A percentile compares a stretch with the other conserved stretches of the same genome.
Conservation (phyloP, 1,139 yeast species). For the Wickerhamomyces sp. region DNA sequence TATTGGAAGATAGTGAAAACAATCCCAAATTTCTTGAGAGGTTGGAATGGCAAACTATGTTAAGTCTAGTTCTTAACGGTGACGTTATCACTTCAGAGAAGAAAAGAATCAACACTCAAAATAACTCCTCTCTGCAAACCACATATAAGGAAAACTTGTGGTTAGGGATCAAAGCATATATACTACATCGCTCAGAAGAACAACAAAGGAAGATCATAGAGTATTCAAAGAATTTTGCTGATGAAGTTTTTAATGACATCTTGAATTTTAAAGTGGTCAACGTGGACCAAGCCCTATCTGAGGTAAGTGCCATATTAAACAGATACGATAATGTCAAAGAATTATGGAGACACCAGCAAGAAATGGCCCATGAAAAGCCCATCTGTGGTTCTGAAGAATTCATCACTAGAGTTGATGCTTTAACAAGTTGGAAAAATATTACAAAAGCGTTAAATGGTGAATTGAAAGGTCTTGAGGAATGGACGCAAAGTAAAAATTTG, state of each 20-base stretch:
- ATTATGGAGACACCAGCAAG: slow-evolving; percentile 75
- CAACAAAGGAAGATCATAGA: slow-evolving; percentile 74
- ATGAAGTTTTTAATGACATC: slow-evolving; percentile 68
- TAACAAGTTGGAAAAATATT: slow-evolving; percentile 80
- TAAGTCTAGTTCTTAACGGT: slow-evolving; percentile 85
- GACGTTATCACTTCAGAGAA: slow-evolving; percentile 92
- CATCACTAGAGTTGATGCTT: slow-evolving; percentile 63
- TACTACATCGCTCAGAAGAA: slow-evolving; percentile 74
- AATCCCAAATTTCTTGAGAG: slow-evolving; percentile 75
- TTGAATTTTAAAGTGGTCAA: slow-evolving; percentile 51
- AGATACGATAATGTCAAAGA: slow-evolving; percentile 67
- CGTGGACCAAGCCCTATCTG: slow-evolving; percentile 27
- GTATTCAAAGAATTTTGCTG: slow-evolving; percentile 70
- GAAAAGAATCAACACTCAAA: slow-evolving; percentile 61
- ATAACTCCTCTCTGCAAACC: slow-evolving; percentile 43
- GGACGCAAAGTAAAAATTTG: slow-evolving; percentile 81
- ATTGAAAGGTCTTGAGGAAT: slow-evolving; percentile 44
- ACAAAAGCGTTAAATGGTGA: slow-evolving; percentile 65
- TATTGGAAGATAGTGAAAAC: slow-evolving; percentile 20
- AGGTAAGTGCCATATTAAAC: slow-evolving; percentile 54
- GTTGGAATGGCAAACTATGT: slow-evolving; percentile 95
- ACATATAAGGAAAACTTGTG: slow-evolving; percentile 67
- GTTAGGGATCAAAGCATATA: slow-evolving; percentile 76
- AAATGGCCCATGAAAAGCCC: slow-evolving; percentile 78
- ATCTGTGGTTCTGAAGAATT: slow-evolving; percentile 63